Evolutionary conservation across 352 stramenopile genomes (phyloP).

Genomic region (Phytopythium kandeliae): DNA sequence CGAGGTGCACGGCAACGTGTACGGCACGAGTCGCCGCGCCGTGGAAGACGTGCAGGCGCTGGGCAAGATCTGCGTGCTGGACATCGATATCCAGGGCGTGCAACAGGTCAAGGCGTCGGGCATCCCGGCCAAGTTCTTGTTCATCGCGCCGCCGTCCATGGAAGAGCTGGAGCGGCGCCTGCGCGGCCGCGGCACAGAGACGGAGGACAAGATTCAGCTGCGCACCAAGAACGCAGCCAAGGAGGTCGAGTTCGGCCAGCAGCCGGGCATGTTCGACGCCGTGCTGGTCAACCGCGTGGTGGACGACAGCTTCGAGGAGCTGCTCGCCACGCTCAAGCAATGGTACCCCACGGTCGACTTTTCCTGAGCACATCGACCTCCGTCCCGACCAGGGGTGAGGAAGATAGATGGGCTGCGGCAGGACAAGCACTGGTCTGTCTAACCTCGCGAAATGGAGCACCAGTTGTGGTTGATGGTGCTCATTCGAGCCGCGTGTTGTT

Average conservation of each 20-base stretch:
- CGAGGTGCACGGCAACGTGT: constrained; percentile 97
- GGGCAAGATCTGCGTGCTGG: constrained; percentile 97
- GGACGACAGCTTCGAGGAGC: constrained; percentile 70
- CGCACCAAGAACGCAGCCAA: constrained; percentile 90
- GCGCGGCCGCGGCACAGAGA: constrained; percentile 93
- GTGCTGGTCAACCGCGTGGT: constrained; percentile 89
- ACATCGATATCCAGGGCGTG: constrained; percentile 98
- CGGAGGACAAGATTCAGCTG: constrained; percentile 93
- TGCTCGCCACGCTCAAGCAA: constrained; percentile 60
- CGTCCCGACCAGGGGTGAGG: not conserved
- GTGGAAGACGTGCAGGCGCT: constrained; percentile 91
- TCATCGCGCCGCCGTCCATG: constrained; percentile 95
- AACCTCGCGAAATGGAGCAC: too few relatives aligned
- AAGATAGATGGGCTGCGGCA: too few relatives aligned
- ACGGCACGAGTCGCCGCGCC: constrained; percentile 93
- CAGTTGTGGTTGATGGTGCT: too few relatives aligned
- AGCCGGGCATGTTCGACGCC: constrained; percentile 83
- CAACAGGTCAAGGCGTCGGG: constrained; percentile 88
- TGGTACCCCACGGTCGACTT: constrained; percentile 76
- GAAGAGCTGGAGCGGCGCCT: constrained; percentile 93
- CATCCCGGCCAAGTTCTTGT: constrained; percentile 93
- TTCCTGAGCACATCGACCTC: constrained; percentile 17
- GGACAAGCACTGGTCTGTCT: too few relatives aligned
- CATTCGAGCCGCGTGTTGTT: too few relatives aligned
- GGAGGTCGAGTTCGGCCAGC: constrained; percentile 90